Percentiles rank a stretch among this genome's conserved stretches.
These are phyloP conservation scores for Rhodotorula kratochvilovae DNA, from an alignment of 768 basidiomycete genomes.

Conservation along the genomic window DNA sequence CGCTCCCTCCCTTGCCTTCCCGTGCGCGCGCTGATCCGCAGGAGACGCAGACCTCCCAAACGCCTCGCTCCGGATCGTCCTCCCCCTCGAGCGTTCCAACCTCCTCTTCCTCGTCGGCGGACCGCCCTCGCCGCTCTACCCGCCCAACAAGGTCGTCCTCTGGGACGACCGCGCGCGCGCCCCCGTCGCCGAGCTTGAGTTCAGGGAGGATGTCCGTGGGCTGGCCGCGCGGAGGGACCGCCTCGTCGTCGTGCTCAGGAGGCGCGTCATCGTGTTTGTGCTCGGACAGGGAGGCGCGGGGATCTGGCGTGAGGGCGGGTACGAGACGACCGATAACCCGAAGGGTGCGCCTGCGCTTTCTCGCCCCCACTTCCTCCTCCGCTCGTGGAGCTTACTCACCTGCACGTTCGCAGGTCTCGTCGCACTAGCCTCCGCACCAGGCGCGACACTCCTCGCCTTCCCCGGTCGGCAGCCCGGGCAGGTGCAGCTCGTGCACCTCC, in stretches of 20 bases:
- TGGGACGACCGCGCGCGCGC: conserved; percentile 71
- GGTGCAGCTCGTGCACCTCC: conserved; percentile 78
- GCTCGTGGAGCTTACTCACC: conserved; percentile 1
- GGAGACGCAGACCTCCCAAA: conserved; percentile 28
- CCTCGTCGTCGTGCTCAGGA: conserved; percentile 43
- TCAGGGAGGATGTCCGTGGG: conserved; percentile 57
- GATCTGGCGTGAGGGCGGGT: conserved; percentile 62
- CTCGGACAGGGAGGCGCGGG: conserved; percentile 56
- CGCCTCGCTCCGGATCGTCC: conserved; percentile 27
- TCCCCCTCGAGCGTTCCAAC: conserved; percentile 75
- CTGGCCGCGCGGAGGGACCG: conserved; percentile 38
- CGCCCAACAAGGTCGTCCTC: conserved; percentile 83
- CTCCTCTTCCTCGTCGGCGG: conserved; percentile 81
- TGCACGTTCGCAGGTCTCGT: conserved; percentile 59
- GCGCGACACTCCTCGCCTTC: conserved; percentile 76
- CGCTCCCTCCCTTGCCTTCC: background rate
- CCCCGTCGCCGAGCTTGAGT: conserved; percentile 84
- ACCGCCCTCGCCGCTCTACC: conserved; percentile 79
- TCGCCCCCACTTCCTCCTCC: background rate
- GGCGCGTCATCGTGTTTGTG: conserved; percentile 73
- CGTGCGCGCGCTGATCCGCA: too few relatives aligned
- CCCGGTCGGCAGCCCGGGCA: conserved; percentile 82
- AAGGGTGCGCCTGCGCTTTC: conserved; percentile 55
- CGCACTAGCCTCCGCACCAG: conserved; percentile 69
- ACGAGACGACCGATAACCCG: conserved; percentile 83